Percentiles rank a stretch among this genome's conserved stretches.
phyloP scores from a whole-genome alignment of 2,329 filamentous ascomycete species.

The Botrytis fabae region DNA sequence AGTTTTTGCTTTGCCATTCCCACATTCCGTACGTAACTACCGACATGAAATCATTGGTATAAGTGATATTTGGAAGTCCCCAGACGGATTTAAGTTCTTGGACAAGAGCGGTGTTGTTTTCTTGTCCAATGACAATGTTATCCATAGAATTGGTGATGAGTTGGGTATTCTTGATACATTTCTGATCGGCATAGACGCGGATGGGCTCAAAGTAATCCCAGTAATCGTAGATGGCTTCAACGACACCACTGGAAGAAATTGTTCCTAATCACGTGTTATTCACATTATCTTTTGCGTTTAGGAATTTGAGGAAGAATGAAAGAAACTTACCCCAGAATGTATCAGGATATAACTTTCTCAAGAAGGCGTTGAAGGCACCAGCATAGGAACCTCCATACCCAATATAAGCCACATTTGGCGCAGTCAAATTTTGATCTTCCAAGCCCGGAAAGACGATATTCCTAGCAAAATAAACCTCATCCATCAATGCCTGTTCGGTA shows the following conservation, averaged over 20 bases:
- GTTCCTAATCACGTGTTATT: constrained; percentile 44
- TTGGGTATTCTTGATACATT: constrained; percentile 66
- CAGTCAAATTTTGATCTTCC: constrained; percentile 65
- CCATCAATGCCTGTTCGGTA: constrained; percentile 79
- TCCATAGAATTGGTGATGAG: constrained; percentile 60
- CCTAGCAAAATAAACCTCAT: constrained; percentile 77
- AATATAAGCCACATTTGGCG: constrained; percentile 68
- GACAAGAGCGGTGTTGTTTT: constrained; percentile 44
- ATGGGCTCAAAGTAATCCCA: constrained; percentile 65
- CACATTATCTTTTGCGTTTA: neutral
- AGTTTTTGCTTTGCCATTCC: constrained; percentile 57
- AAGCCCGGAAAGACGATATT: constrained; percentile 71
- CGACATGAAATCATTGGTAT: constrained; percentile 53
- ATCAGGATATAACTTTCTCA: constrained; percentile 75
- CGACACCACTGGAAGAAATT: constrained; percentile 80
- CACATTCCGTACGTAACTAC: constrained; percentile 47
- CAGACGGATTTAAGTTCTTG: constrained; percentile 54
- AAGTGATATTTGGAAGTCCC: constrained; percentile 48
- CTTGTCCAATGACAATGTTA: constrained; percentile 53
- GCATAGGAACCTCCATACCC: constrained; percentile 84
- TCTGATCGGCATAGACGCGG: constrained; percentile 54
- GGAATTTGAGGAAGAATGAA: neutral
- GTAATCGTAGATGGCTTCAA: constrained; percentile 74
- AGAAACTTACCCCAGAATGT: constrained; percentile 63
- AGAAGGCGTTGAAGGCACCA: constrained; percentile 74